Percentiles rank a stretch among this genome's conserved stretches.
These are phyloP conservation scores for Blastobotrys capitulatus DNA, from an alignment of 1,139 yeast genomes.

Conservation along the genomic window DNA sequence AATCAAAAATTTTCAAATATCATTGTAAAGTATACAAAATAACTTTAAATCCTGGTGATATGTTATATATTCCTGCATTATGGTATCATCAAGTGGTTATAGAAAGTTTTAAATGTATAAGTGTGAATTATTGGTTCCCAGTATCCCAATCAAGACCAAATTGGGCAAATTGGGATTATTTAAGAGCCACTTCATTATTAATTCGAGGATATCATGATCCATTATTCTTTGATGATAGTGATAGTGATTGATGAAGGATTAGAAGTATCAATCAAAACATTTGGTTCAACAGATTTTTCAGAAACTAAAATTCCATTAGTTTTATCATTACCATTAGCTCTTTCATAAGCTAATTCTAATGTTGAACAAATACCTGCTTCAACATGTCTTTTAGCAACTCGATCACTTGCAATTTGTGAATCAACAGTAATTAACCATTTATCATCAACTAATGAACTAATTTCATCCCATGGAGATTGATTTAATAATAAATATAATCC, in stretches of 20 bases:
- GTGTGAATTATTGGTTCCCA: slow-evolving; percentile 38
- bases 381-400: slow-evolving; percentile 71
- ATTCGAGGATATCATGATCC: slow-evolving; percentile 27
- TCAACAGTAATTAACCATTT: slow-evolving; percentile 41
- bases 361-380: slow-evolving; percentile 57
- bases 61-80: slow-evolving; percentile 37
- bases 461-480: slow-evolving; percentile 35
- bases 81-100: slow-evolving; percentile 39
- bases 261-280: slow-evolving; percentile 22
- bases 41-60: slow-evolving; percentile 34
- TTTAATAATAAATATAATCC: slow-evolving; percentile 39
- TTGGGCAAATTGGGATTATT: slow-evolving; percentile 33
- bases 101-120: slow-evolving; percentile 26
- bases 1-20: slow-evolving; percentile 16
- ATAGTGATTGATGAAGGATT: slow-evolving; percentile 9
- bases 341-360: slow-evolving; percentile 52
- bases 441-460: slow-evolving; percentile 32
- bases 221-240: slow-evolving; percentile 21
- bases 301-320: slow-evolving; percentile 58
- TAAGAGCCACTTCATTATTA: slow-evolving; percentile 24
- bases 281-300: slow-evolving; percentile 38
- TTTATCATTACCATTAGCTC: slow-evolving; percentile 66
- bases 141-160: slow-evolving; percentile 25
- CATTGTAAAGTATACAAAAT: slow-evolving; percentile 28
- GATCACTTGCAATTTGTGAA: slow-evolving; percentile 41